Conservation (phyloP, 1,139 yeast species). For the Kurtzmaniella quercitrusa region DNA sequence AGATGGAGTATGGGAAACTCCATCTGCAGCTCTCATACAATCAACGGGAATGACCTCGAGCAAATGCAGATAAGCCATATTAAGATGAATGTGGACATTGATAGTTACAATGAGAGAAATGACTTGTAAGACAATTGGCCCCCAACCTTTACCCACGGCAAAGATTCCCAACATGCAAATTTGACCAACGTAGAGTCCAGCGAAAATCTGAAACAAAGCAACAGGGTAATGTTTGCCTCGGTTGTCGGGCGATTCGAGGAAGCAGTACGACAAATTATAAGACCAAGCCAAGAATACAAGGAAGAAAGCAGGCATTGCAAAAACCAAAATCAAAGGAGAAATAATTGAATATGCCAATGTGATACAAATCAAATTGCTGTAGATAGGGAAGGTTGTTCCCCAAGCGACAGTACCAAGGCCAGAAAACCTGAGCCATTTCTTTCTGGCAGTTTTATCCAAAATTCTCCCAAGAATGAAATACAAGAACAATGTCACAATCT, state of each 20-base stretch:
- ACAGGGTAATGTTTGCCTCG: constrained; percentile 86
- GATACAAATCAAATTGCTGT: constrained; percentile 79
- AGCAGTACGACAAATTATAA: constrained; percentile 75
- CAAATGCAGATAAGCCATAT: constrained; percentile 61
- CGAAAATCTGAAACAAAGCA: constrained; percentile 83
- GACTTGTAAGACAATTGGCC: constrained; percentile 76
- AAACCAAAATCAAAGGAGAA: constrained; percentile 67
- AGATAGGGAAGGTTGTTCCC: constrained; percentile 88
- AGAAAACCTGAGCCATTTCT: constrained; percentile 73
- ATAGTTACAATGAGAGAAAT: constrained; percentile 61
- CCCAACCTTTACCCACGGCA: constrained; percentile 93
- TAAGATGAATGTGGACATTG: constrained; percentile 59
- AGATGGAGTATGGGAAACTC: constrained; percentile 60
- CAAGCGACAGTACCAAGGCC: constrained; percentile 62
- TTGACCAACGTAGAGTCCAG: constrained; percentile 85
- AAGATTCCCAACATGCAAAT: constrained; percentile 80
- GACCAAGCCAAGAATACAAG: constrained; percentile 74
- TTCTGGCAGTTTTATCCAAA: constrained; percentile 80
- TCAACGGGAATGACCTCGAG: constrained; percentile 58
- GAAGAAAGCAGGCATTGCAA: constrained; percentile 64
- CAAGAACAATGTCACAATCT: constrained; percentile 66
- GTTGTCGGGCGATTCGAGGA: constrained; percentile 56
- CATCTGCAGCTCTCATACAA: constrained; percentile 68
- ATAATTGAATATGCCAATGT: constrained; percentile 75
- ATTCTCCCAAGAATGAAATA: constrained; percentile 65